Evolutionary conservation across 352 stramenopile species (phyloP).

Genomic region (Phytopythium litorale): DNA sequence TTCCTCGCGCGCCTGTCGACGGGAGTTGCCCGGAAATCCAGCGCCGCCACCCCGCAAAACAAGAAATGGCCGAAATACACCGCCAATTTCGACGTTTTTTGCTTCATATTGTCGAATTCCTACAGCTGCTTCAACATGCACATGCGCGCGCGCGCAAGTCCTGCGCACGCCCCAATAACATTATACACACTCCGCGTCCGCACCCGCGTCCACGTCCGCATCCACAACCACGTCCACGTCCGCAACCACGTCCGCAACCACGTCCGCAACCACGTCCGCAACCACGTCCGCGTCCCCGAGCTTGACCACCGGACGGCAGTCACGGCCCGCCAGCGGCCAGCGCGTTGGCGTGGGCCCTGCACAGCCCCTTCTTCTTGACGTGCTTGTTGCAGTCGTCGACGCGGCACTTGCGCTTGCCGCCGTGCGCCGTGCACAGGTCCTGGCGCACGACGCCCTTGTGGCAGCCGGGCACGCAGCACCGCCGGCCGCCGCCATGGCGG

Average conservation of each 20-base stretch:
- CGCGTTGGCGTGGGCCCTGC: conserved; percentile 72
- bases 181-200: not conserved
- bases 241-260: not conserved
- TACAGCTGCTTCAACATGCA: not conserved
- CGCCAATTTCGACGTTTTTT: too few species aligned
- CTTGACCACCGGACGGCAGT: not conserved
- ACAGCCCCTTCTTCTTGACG: conserved; percentile 84
- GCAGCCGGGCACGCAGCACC: conserved; percentile 64
- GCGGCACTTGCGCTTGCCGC: conserved; percentile 80
- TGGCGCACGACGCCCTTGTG: conserved; percentile 85
- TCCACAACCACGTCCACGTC: not conserved
- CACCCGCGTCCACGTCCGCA: not conserved
- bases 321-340: conserved; percentile 7
- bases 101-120: too few species aligned
- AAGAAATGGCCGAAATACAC: too few species aligned
- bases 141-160: too few species aligned
- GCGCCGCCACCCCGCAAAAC: too few species aligned
- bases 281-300: not conserved
- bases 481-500: conserved; percentile 48
- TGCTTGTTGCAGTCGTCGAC: conserved; percentile 81
- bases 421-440: conserved; percentile 84
- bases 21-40: too few species aligned
- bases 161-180: too few species aligned
- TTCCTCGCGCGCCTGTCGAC: too few species aligned
- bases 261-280: not conserved